A percentile compares a stretch with the other conserved stretches of the same genome.
Evolutionary conservation across 371 early-diverging fungal species (phyloP).

Genomic region (Nematocida sp.): DNA sequence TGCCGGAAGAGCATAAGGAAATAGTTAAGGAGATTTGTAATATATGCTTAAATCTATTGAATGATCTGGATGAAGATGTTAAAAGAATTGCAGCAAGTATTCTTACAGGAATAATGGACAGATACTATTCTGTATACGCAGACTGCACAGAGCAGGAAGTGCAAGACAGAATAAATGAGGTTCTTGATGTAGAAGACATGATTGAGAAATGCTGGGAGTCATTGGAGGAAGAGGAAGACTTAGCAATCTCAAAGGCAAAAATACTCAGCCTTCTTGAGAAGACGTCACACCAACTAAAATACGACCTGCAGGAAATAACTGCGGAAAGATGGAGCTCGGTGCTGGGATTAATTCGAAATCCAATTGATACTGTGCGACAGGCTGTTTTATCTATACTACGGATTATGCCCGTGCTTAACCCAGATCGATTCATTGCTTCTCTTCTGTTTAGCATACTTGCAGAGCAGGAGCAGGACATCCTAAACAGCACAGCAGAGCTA

Average conservation of each 20-base stretch:
- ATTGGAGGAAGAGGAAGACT: slow-evolving; percentile 63
- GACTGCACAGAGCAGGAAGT: background rate
- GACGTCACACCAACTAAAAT: slow-evolving; percentile 31
- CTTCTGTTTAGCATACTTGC: slow-evolving; percentile 57
- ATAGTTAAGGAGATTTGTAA: slow-evolving; percentile 34
- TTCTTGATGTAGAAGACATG: slow-evolving; percentile 28
- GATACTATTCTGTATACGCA: slow-evolving; percentile 1
- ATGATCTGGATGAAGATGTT: slow-evolving; percentile 68
- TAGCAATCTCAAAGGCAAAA: slow-evolving; percentile 64
- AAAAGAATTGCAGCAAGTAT: slow-evolving; percentile 66
- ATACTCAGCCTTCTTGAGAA: slow-evolving; percentile 56
- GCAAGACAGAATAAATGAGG: slow-evolving; percentile 2
- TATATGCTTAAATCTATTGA: slow-evolving; percentile 48
- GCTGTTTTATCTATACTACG: slow-evolving; percentile 36
- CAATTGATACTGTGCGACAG: slow-evolving; percentile 43
- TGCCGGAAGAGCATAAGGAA: background rate
- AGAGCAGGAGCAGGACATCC: slow-evolving; percentile 56
- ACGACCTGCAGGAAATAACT: slow-evolving; percentile 10
- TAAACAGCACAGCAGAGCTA: slow-evolving; percentile 36
- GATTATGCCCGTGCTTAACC: background rate
- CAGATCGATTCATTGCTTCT: slow-evolving; percentile 25
- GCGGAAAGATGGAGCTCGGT: slow-evolving; percentile 51
- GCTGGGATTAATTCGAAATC: slow-evolving; percentile 57
- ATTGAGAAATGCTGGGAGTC: slow-evolving; percentile 60
- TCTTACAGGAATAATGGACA: slow-evolving; percentile 46